Percentiles rank a stretch among this genome's conserved stretches.
These are phyloP conservation scores for Lentinula raphanica DNA, from an alignment of 768 basidiomycete genomes.

Conservation along the genomic window DNA sequence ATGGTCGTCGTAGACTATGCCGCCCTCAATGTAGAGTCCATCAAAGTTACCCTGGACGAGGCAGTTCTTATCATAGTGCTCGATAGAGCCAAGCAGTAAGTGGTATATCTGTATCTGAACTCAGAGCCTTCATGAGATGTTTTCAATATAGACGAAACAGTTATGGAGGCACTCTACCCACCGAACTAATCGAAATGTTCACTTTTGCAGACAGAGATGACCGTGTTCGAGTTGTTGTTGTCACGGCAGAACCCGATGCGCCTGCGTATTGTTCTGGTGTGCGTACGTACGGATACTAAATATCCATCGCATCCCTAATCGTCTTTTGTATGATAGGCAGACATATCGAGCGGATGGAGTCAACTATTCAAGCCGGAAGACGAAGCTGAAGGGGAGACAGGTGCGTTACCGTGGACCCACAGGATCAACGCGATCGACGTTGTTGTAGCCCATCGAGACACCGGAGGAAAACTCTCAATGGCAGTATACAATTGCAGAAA, in stretches of 20 bases:
- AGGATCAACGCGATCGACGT: neutral
- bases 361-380: constrained; percentile 30
- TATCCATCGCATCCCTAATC: neutral
- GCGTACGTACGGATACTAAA: neutral
- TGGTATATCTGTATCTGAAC: neutral
- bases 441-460: constrained; percentile 35
- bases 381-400: constrained; percentile 38
- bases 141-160: constrained; percentile 38
- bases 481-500: constrained; percentile 50
- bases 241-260: constrained; percentile 47
- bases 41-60: constrained; percentile 39
- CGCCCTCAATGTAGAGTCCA: constrained; percentile 33
- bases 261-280: constrained; percentile 49
- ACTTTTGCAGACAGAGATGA: constrained; percentile 47
- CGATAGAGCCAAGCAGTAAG: constrained; percentile 45
- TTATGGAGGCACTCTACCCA: constrained; percentile 26
- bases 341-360: constrained; percentile 45
- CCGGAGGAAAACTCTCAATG: constrained; percentile 41
- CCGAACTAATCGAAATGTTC: constrained; percentile 39
- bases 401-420: neutral
- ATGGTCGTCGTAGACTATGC: constrained; percentile 32
- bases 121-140: neutral
- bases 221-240: constrained; percentile 43
- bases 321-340: constrained; percentile 37
- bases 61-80: constrained; percentile 38